Conservation (phyloP, 176 grass and related monocot genomes). For the Stipa capillata region DNA sequence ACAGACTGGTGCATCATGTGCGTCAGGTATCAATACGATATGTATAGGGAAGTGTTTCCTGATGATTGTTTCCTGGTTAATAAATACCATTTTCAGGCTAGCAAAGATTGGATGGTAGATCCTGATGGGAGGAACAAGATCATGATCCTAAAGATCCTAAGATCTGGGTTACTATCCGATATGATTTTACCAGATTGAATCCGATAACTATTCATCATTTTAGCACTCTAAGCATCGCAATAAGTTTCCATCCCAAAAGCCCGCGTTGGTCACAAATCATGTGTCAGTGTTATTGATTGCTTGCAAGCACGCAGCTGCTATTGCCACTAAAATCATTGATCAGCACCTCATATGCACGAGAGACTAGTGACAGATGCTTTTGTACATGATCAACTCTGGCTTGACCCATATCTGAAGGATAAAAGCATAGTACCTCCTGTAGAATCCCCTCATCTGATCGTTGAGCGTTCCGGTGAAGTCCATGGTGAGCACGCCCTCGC, state of each 20-base stretch:
- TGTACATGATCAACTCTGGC: not conserved
- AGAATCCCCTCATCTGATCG: conserved; percentile 83
- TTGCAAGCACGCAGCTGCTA: not conserved
- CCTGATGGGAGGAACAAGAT: not conserved
- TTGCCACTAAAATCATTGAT: not conserved
- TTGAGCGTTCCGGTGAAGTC: conserved; percentile 59
- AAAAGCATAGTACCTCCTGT: conserved; percentile 39
- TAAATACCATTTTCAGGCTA: not conserved
- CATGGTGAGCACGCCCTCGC: conserved; percentile 52
- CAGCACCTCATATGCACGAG: not conserved
- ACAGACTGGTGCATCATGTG: not conserved
- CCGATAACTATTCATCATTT: not conserved
- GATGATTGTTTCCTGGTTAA: not conserved
- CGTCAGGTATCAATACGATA: not conserved
- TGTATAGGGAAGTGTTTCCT: not conserved
- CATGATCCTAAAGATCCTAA: not conserved
- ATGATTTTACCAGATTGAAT: not conserved
- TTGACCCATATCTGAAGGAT: not conserved
- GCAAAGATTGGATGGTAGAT: not conserved
- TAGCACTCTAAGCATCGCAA: not conserved
- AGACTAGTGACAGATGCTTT: not conserved
- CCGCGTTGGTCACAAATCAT: not conserved
- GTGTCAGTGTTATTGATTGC: not conserved
- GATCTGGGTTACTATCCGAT: not conserved
- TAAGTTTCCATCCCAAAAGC: not conserved